Percentiles rank a stretch among this genome's conserved stretches.
phyloP scores from a whole-genome alignment of 495 filamentous ascomycete genomes.

The Sporormia fimetaria region DNA sequence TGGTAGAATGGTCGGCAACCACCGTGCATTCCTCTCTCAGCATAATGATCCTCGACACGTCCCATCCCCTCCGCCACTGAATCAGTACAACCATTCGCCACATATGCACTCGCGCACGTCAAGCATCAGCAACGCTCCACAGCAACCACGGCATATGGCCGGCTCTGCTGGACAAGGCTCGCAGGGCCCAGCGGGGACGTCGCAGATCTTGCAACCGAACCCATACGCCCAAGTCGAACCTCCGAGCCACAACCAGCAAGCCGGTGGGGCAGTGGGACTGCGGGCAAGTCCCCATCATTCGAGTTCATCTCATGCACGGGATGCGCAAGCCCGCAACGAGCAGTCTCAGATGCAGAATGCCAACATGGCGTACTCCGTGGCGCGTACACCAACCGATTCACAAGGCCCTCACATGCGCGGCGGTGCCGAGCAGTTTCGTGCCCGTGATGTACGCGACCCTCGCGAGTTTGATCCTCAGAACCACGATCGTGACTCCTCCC shows the following conservation, averaged over 20 bases:
- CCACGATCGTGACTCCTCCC: constrained; percentile 9
- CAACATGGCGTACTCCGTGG: constrained; percentile 7
- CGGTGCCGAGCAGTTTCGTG: constrained; percentile 6
- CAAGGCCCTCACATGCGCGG: constrained; percentile 6
- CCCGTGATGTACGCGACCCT: constrained; percentile 12
- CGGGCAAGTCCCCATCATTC: constrained; percentile 19
- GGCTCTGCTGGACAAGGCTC: constrained; percentile 1
- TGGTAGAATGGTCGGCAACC: constrained; percentile 6
- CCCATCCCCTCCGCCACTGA: constrained; percentile 17
- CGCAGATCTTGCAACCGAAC: constrained; percentile 25
- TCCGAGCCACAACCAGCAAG: constrained; percentile 8
- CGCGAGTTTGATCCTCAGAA: constrained; percentile 18
- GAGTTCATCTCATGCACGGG: constrained; percentile 8
- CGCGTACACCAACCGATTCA: constrained; percentile 10
- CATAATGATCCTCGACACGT: constrained; percentile 14
- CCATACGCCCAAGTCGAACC: constrained; percentile 25
- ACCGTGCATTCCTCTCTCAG: constrained; percentile 15
- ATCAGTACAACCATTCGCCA: constrained; percentile 12
- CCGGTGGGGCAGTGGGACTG: constrained; percentile 13
- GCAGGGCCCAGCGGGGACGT: constrained; percentile 2
- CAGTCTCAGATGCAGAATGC: constrained; percentile 16
- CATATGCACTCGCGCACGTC: constrained; percentile 19
- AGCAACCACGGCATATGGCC: constrained; percentile 7
- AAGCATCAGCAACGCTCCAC: constrained; percentile 7
- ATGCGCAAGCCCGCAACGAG: constrained; percentile 13